Percentiles rank a stretch among this genome's conserved stretches.
phyloP scores from a whole-genome alignment of 805 yeast genomes.

The Candida methanosorbosa region DNA sequence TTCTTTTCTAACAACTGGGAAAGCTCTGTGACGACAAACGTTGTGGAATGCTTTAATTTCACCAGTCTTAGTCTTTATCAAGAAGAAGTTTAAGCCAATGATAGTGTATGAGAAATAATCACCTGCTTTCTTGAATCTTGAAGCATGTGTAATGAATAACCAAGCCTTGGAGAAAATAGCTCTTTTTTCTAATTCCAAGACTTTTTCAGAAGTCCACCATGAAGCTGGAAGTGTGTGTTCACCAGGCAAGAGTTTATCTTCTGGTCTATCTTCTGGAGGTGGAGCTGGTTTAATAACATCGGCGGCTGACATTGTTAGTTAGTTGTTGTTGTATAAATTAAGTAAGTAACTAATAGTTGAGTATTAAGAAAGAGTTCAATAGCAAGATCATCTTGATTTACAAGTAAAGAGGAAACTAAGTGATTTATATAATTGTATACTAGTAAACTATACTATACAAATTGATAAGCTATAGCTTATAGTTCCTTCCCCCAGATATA shows the following conservation, averaged over 20 bases:
- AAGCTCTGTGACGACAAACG: conserved; percentile 59
- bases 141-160: conserved; percentile 43
- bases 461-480: too few relatives aligned
- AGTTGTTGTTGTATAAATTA: too few relatives aligned
- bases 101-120: conserved; percentile 44
- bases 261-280: conserved; percentile 19
- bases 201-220: conserved; percentile 56
- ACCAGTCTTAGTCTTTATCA: conserved; percentile 45
- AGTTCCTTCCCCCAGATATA: too few relatives aligned
- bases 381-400: too few relatives aligned
- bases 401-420: too few relatives aligned
- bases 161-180: conserved; percentile 49
- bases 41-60: conserved; percentile 53
- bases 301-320: conserved; percentile 14
- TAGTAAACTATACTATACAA: too few relatives aligned
- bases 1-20: conserved; percentile 51
- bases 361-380: too few relatives aligned
- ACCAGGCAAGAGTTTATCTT: conserved; percentile 27
- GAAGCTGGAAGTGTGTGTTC: conserved; percentile 54
- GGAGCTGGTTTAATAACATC: conserved; percentile 16
- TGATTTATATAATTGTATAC: too few relatives aligned
- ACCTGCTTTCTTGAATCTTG: conserved; percentile 49
- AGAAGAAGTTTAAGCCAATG: conserved; percentile 45
- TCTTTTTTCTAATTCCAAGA: conserved; percentile 50
- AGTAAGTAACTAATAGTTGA: too few relatives aligned